Conservation (phyloP, 108 stramenopile species). For the Pseudonitzschia delicatissima region DNA sequence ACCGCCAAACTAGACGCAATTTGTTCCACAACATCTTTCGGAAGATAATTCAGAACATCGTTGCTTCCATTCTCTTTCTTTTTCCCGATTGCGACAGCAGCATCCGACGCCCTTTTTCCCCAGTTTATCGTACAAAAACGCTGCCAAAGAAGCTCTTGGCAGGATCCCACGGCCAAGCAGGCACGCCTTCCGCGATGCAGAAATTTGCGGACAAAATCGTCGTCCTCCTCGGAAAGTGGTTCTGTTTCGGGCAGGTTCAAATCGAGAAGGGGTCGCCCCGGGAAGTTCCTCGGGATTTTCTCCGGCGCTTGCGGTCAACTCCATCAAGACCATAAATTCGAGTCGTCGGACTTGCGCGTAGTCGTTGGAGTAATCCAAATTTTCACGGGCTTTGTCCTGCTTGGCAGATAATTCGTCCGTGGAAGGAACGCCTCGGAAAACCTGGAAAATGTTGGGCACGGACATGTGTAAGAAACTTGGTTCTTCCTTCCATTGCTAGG, state of each 20-base stretch:
- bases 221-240: not conserved
- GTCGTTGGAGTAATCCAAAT: slow-evolving; percentile 18
- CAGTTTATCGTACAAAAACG: slow-evolving; percentile 25
- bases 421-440: slow-evolving; percentile 25
- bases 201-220: slow-evolving; percentile 8
- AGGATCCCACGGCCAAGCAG: slow-evolving; percentile 35
- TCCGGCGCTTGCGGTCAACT: slow-evolving; percentile 17
- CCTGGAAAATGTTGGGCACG: slow-evolving; percentile 37
- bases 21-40: slow-evolving; percentile 15
- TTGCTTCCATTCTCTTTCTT: slow-evolving; percentile 20
- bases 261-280: slow-evolving; percentile 17
- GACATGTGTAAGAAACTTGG: slow-evolving; percentile 20
- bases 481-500: slow-evolving; percentile 23
- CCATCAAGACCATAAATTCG: slow-evolving; percentile 31
- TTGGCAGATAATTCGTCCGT: slow-evolving; percentile 27
- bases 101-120: slow-evolving; percentile 26
- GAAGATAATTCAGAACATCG: slow-evolving; percentile 28
- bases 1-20: slow-evolving; percentile 14
- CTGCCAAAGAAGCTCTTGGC: slow-evolving; percentile 21
- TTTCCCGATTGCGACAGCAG: slow-evolving; percentile 26
- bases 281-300: slow-evolving; percentile 29
- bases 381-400: slow-evolving; percentile 19
- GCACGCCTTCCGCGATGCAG: slow-evolving; percentile 16
- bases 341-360: slow-evolving; percentile 36
- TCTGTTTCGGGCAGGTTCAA: slow-evolving; percentile 20